Conservation (phyloP, 2,329 filamentous ascomycete genomes). For the Cadophora gregata region DNA sequence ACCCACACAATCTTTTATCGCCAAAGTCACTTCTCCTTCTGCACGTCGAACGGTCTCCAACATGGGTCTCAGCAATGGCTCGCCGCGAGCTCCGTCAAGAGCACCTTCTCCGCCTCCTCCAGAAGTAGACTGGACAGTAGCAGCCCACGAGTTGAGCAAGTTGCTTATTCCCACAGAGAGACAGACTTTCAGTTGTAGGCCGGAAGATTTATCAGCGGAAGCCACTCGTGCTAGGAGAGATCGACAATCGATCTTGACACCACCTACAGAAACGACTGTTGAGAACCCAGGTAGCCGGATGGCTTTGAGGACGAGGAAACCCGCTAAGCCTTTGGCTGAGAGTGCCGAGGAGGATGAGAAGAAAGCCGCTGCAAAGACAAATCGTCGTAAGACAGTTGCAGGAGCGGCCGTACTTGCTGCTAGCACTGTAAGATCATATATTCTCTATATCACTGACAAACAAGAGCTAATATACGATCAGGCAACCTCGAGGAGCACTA, state of each 20-base stretch:
- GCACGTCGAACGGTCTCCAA: slow-evolving; percentile 68
- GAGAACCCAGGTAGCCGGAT: slow-evolving; percentile 60
- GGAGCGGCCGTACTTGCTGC: slow-evolving; percentile 54
- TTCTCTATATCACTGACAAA: not conserved
- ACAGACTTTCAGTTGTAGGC: slow-evolving; percentile 75
- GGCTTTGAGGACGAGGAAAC: slow-evolving; percentile 76
- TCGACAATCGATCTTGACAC: slow-evolving; percentile 60
- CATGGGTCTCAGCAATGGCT: slow-evolving; percentile 49
- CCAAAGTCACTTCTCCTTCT: slow-evolving; percentile 75
- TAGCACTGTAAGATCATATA: slow-evolving; percentile 48
- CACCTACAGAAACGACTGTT: slow-evolving; percentile 41
- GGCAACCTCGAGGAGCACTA: slow-evolving; percentile 37
- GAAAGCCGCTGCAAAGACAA: slow-evolving; percentile 45
- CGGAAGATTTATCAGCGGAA: slow-evolving; percentile 79
- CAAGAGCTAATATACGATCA: slow-evolving; percentile 25
- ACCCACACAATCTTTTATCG: slow-evolving; percentile 85
- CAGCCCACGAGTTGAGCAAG: slow-evolving; percentile 82
- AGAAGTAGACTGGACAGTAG: slow-evolving; percentile 83
- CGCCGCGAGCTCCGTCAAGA: slow-evolving; percentile 49
- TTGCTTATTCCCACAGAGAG: slow-evolving; percentile 79
- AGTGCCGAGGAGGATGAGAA: slow-evolving; percentile 59
- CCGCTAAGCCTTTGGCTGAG: slow-evolving; percentile 55
- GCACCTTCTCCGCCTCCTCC: slow-evolving; percentile 73
- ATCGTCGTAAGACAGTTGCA: slow-evolving; percentile 67
- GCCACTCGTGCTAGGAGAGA: slow-evolving; percentile 68